Conservation (phyloP, 1,284 basidiomycete species). For the Waitea zeae region DNA sequence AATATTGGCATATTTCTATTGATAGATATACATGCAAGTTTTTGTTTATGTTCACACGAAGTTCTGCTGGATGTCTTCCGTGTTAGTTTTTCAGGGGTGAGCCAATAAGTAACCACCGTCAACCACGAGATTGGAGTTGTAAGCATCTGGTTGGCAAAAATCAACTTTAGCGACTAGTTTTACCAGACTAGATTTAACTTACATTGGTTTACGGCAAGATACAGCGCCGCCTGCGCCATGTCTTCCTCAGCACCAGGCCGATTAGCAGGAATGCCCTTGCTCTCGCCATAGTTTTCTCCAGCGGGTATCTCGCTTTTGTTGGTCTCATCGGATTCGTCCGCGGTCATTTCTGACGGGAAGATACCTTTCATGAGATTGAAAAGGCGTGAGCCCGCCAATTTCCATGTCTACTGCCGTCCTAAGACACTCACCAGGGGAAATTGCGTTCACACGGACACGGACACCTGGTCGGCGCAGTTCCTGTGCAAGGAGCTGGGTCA, state of each 20-base stretch:
- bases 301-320: conserved; percentile 17
- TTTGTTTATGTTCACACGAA: no score
- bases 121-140: conserved; percentile 11
- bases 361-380: no score
- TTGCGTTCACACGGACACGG: conserved; percentile 18
- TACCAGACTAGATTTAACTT: conserved; percentile 19
- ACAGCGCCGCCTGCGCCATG: conserved; percentile 18
- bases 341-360: no score
- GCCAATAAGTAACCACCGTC: conserved; percentile 18
- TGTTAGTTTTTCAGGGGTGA: conserved; percentile 18
- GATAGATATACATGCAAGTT: no score
- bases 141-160: not conserved
- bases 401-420: no score
- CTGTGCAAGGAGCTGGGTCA: conserved; percentile 19
- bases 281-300: no score
- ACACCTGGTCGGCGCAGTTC: conserved; percentile 16
- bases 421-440: conserved; percentile 20
- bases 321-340: conserved; percentile 14
- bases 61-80: no score
- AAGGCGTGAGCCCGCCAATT: no score
- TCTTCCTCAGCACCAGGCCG: conserved; percentile 18
- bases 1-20: no score
- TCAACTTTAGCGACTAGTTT: not conserved
- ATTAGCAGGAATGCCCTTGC: conserved; percentile 19
- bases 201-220: conserved; percentile 17